Percentiles rank a stretch among this genome's conserved stretches.
These are phyloP conservation scores for Xylaria cubensis DNA, from an alignment of 495 filamentous ascomycete species.

Conservation along the genomic window DNA sequence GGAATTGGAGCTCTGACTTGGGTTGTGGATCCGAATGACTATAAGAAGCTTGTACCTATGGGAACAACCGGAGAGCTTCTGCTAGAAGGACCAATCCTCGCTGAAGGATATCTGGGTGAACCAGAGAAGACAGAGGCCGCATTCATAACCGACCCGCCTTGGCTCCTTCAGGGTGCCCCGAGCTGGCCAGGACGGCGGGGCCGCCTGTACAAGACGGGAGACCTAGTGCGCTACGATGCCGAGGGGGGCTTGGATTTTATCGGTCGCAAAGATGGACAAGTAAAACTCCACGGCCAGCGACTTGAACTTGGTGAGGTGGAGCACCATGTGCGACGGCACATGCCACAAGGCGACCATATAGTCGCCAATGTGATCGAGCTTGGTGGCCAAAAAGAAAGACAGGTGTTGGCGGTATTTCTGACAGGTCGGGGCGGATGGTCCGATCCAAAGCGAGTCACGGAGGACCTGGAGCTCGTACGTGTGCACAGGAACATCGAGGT, in stretches of 20 bases:
- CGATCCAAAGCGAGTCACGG: not conserved
- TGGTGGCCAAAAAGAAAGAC: not conserved
- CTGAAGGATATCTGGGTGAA: not conserved
- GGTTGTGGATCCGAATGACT: not conserved
- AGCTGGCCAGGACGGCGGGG: not conserved
- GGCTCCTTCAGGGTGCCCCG: not conserved
- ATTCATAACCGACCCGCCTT: not conserved
- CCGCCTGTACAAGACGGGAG: not conserved
- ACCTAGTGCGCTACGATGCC: not conserved
- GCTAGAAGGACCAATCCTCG: not conserved
- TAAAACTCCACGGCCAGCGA: not conserved
- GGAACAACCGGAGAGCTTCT: not conserved
- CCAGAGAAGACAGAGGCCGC: not conserved
- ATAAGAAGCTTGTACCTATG: not conserved
- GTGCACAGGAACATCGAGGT: not conserved
- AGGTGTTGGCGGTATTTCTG: not conserved
- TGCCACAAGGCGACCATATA: not conserved
- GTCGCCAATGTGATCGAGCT: not conserved
- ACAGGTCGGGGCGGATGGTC: not conserved
- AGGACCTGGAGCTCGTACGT: not conserved
- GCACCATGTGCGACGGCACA: not conserved
- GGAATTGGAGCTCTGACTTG: not conserved
- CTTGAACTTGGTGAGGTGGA: not conserved
- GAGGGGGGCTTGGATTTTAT: not conserved
- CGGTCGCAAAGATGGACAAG: not conserved